Evolutionary conservation across 179 eudicot species (phyloP), one percentile per base, ranked within the genome.

Genomic region (Beta macrorhiza): DNA sequence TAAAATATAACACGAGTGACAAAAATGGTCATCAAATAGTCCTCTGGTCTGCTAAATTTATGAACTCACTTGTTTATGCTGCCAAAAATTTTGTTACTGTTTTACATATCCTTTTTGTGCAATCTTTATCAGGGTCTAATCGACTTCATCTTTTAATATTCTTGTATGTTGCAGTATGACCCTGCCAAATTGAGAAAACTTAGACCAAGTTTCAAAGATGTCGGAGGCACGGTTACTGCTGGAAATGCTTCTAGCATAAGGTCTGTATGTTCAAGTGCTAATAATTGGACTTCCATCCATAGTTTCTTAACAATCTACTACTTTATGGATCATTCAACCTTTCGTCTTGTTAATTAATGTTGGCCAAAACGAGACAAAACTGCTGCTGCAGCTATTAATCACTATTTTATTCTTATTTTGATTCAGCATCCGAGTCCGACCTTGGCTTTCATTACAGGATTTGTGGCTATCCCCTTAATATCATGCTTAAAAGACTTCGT

Each of bases 211-310:
- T 88, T 88, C 80, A 88, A 88, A 82, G 76, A 58, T 62, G 74
- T 78, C 81, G 91, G 91, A 75, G 90, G 90, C 29, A 79, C 87
- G 62, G 91, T 88, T 67, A 88, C 91, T 74, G 89, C 91, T 79
- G 91, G 91, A 79, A 88, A 88, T 81, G 91, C 91, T 72, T 88
- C 91, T 47, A 87, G 85, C 83, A 88, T 88, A 57, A 88, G 90
- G 90, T 88, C 71, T 69, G 78, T 56, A 49, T 45, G 15, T 37
- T 37, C 42, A 37, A 37, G 2, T 37, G 42, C 52, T 49, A 5
- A 3, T 15, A 10, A 17, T 49, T 77, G 25, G 7, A 15, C 25
- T 55, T 29, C 37, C 58, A 4, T 4, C 14, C 7, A 67, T 9
- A 22, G 68, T 64, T 22, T 64, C 42, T 19, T 3, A 22, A 64